These are phyloP conservation scores for Collybia nuda DNA, from an alignment of 768 basidiomycete genomes.

Conservation along the genomic window DNA sequence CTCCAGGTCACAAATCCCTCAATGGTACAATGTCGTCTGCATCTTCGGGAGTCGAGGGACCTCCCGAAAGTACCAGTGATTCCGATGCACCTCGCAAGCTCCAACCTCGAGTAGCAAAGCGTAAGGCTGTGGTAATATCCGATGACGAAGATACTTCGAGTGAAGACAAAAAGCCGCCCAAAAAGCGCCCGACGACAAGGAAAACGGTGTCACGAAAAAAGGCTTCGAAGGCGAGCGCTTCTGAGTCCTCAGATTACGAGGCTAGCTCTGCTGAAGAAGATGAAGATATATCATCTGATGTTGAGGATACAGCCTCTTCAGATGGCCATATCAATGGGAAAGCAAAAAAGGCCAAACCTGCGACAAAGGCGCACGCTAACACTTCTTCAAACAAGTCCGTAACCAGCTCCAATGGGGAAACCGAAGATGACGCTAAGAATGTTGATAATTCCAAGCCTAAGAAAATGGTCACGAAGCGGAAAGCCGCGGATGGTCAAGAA, in stretches of 20 bases:
- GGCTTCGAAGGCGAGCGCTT: slow-evolving; percentile 14
- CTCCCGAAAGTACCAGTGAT: slow-evolving; percentile 36
- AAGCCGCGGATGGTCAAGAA: slow-evolving; percentile 34
- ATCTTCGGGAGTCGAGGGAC: slow-evolving; percentile 32
- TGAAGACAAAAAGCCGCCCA: slow-evolving; percentile 25
- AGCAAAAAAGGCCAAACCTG: slow-evolving; percentile 20
- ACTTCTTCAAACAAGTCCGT: slow-evolving; percentile 10
- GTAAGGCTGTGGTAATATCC: slow-evolving; percentile 49
- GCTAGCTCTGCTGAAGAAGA: slow-evolving; percentile 33
- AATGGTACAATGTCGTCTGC: slow-evolving; percentile 22
- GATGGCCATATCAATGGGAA: slow-evolving; percentile 29
- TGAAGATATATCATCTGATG: slow-evolving; percentile 19
- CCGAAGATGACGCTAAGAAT: slow-evolving; percentile 52
- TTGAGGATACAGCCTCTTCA: slow-evolving; percentile 30
- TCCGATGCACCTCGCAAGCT: slow-evolving; percentile 36
- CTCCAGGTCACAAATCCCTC: slow-evolving; percentile 16
- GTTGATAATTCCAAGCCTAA: slow-evolving; percentile 45
- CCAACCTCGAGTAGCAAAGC: slow-evolving; percentile 36
- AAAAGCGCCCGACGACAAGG: slow-evolving; percentile 16
- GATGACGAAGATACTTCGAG: slow-evolving; percentile 42
- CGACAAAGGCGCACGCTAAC: slow-evolving; percentile 25
- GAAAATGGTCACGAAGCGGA: slow-evolving; percentile 37
- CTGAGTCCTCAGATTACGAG: slow-evolving; percentile 42
- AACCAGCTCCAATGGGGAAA: slow-evolving; percentile 19
- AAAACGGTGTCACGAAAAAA: slow-evolving; percentile 21